Percentiles rank a stretch among this genome's conserved stretches.
Conservation (phyloP, 2,329 filamentous ascomycete species). For the Alternaria triticina region DNA sequence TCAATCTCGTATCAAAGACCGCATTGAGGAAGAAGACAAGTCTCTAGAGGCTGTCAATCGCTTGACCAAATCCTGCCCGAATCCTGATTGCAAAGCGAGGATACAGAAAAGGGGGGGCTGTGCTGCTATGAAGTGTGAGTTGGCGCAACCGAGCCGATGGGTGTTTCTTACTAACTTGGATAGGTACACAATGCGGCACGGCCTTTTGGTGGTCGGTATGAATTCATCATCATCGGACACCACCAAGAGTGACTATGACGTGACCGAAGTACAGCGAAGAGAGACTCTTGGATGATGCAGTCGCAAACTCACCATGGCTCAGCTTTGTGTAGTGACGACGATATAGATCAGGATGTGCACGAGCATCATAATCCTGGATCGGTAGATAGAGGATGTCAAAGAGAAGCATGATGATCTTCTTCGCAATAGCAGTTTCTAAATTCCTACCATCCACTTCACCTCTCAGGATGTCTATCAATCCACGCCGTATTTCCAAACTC, state of each 20-base stretch:
- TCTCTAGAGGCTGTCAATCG: fast-evolving
- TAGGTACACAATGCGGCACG: background rate
- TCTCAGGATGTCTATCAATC: conserved; percentile 51
- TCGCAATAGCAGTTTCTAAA: background rate
- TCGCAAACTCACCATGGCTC: too few relatives aligned
- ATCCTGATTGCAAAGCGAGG: background rate
- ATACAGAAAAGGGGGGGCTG: background rate
- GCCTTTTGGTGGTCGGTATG: too few relatives aligned
- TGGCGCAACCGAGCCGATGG: fast-evolving
- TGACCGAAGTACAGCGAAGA: background rate
- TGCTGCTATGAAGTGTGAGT: fast-evolving
- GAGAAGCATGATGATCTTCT: too few relatives aligned
- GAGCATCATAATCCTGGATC: too few relatives aligned
- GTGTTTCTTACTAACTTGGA: background rate
- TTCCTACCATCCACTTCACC: background rate
- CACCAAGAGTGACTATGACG: too few relatives aligned
- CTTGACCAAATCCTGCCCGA: background rate
- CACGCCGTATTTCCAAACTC: conserved; percentile 55
- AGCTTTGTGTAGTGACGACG: too few relatives aligned
- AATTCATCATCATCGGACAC: too few relatives aligned
- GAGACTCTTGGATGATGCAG: background rate
- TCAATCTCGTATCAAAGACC: background rate
- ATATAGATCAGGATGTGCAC: too few relatives aligned
- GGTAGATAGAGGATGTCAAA: too few relatives aligned
- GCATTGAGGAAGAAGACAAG: background rate